Percentiles rank a stretch among this genome's conserved stretches.
Evolutionary conservation across 352 stramenopile species (phyloP).

Genomic region (Saprolegnia diclina): DNA sequence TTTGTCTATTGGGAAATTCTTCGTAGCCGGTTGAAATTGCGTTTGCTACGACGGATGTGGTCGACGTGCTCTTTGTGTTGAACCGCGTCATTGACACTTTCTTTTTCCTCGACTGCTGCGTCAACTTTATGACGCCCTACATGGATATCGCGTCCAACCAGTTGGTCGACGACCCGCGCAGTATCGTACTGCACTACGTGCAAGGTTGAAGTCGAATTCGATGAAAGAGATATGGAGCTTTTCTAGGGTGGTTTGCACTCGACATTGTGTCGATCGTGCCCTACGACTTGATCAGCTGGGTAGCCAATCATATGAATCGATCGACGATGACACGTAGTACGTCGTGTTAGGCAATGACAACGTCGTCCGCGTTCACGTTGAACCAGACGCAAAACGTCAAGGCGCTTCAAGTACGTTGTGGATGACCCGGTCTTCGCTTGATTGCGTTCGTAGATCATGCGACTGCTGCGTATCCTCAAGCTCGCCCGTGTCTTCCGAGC

Average conservation of each 20-base stretch:
- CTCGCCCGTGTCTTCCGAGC: constrained; percentile 22
- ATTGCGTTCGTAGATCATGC: neutral
- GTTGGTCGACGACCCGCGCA: constrained; percentile 18
- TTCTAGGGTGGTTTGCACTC: constrained; percentile 26
- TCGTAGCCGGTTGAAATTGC: constrained; percentile 8
- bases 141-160: constrained; percentile 13
- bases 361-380: neutral
- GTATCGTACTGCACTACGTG: constrained; percentile 28
- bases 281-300: constrained; percentile 23
- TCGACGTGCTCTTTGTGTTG: neutral
- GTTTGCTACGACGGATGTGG: neutral
- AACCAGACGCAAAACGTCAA: neutral
- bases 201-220: no score
- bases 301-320: no score
- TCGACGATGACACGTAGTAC: no score
- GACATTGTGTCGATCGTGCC: constrained; percentile 30
- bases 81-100: constrained; percentile 23
- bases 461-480: constrained; percentile 30
- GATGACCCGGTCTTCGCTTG: neutral
- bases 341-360: neutral
- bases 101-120: constrained; percentile 25
- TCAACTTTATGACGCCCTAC: constrained; percentile 32
- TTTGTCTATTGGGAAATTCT: neutral
- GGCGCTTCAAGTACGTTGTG: neutral
- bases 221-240: neutral